These are phyloP conservation scores for Cladosporium sp. DNA, from an alignment of 2,329 filamentous ascomycete genomes.

Conservation along the genomic window DNA sequence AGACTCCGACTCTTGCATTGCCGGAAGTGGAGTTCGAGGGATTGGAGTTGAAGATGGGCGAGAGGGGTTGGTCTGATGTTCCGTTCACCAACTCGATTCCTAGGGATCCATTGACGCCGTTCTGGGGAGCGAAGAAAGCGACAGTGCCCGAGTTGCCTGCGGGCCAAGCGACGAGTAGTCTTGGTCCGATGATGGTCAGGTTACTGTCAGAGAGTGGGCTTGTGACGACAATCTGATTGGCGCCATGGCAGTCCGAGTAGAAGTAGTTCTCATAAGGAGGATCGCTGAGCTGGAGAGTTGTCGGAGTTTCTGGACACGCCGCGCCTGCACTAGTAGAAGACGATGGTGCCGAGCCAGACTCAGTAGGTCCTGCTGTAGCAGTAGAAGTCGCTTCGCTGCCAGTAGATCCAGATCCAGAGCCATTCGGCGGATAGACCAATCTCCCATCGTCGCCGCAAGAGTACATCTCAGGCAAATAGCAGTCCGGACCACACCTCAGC, in stretches of 20 bases:
- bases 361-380: neutral
- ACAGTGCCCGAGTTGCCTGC: constrained; percentile 65
- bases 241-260: constrained; percentile 64
- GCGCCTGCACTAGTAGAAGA: constrained; percentile 22
- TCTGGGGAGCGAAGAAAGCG: constrained; percentile 58
- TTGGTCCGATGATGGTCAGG: constrained; percentile 57
- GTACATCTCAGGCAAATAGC: constrained; percentile 41
- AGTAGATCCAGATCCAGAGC: constrained; percentile 7
- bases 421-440: constrained; percentile 34
- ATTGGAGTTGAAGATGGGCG: constrained; percentile 46
- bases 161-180: constrained; percentile 63
- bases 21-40: constrained; percentile 27
- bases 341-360: neutral
- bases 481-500: constrained; percentile 40
- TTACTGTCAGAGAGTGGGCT: constrained; percentile 58
- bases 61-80: constrained; percentile 49
- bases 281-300: constrained; percentile 53
- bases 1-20: constrained; percentile 53
- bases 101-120: constrained; percentile 57
- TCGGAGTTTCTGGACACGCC: constrained; percentile 34
- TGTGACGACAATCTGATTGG: constrained; percentile 63
- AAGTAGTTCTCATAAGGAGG: constrained; percentile 67
- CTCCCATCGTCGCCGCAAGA: constrained; percentile 28
- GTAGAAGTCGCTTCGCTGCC: neutral
- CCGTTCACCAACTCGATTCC: constrained; percentile 57